Evolutionary conservation across 2,329 filamentous ascomycete species (phyloP), one percentile per base, ranked within the genome.

Genomic region (Pseudomassariella vexata): DNA sequence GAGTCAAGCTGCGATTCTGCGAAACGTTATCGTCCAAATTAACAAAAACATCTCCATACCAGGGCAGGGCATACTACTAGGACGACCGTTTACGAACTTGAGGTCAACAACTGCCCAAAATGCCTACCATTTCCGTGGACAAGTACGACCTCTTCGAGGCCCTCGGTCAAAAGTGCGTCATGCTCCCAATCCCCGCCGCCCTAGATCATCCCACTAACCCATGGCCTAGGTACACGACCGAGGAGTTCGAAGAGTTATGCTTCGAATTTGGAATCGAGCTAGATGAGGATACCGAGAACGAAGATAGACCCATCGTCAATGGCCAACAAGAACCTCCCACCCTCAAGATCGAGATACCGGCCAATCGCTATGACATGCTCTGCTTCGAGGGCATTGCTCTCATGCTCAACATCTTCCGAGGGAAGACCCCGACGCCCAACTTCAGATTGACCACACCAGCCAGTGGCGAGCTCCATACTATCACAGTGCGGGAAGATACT

Each of bases 231-330:
- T 90, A 85, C 62, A 95, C 90, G 34, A 92, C 86, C 43, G 79
- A 94, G 51, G 86, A 94, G 55, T 98, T 98, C 56, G 92, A 98
- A 62, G 85, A 94, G 55, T 73, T 98, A 48, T 96, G 92, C 64
- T 98, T 98, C 73, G 90, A 98, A 53, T 98, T 95, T 56, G 89
- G 89, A 38, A 94, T 98, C 56, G 92, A 98, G 63, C 76, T 98
- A 48, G 92, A 98, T 66, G 90, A 96, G 67, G 92, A 98, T 60
- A 92, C 85, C 30, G 82, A 86, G 47, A 72, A 85, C 50, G 71
- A 76, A 36, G 79, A 86, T 44, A 72, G 85, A 28, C 84, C 85
- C 19, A 66, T 83, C 37, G 73, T 85, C 50, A 73, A 87, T 65
- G 83, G 83, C 56, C 77, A 82, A 47, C 84, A 94, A 62, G 86